Percentiles rank a stretch among this genome's conserved stretches.
Evolutionary conservation across 345 rosid species (phyloP).

Genomic region (Linum usitatissimum): DNA sequence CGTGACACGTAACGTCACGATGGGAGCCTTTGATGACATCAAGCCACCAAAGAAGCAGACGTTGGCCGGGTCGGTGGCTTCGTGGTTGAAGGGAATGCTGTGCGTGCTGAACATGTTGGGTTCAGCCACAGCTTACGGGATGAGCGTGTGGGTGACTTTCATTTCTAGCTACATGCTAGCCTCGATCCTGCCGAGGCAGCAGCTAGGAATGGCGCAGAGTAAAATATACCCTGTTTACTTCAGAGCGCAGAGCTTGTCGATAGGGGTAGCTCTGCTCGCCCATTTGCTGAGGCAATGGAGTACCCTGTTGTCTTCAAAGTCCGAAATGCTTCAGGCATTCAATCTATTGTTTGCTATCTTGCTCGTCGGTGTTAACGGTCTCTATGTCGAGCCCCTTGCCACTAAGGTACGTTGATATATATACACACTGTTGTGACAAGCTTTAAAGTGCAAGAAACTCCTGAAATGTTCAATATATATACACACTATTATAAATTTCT

Average conservation of each 20-base stretch:
- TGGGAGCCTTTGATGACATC: not conserved
- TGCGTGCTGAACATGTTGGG: conserved; percentile 34
- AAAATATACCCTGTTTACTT: conserved; percentile 71
- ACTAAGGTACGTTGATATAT: conserved; percentile 38
- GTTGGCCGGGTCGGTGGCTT: conserved; percentile 3
- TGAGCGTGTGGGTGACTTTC: conserved; percentile 70
- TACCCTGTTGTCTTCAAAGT: conserved; percentile 16
- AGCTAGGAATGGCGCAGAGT: conserved; percentile 71
- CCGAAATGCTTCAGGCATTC: conserved; percentile 43
- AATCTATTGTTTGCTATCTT: conserved; percentile 38
- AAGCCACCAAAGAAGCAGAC: too few species aligned
- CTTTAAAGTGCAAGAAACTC: too few species aligned
- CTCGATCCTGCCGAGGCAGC: conserved; percentile 42
- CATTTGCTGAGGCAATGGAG: conserved; percentile 31
- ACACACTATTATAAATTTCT: too few species aligned
- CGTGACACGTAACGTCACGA: conserved; percentile 10
- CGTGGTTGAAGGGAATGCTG: conserved; percentile 13
- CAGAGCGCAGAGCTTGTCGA: conserved; percentile 30
- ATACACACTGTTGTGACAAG: not conserved
- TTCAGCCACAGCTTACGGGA: conserved; percentile 50
- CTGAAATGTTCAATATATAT: too few species aligned
- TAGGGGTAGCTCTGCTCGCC: conserved; percentile 40
- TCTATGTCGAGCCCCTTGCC: conserved; percentile 60
- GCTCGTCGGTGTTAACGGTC: conserved; percentile 38
- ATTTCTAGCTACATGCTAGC: conserved; percentile 52